phyloP scores from a whole-genome alignment of 148 eudicot genomes.

The Camellia japonica region DNA sequence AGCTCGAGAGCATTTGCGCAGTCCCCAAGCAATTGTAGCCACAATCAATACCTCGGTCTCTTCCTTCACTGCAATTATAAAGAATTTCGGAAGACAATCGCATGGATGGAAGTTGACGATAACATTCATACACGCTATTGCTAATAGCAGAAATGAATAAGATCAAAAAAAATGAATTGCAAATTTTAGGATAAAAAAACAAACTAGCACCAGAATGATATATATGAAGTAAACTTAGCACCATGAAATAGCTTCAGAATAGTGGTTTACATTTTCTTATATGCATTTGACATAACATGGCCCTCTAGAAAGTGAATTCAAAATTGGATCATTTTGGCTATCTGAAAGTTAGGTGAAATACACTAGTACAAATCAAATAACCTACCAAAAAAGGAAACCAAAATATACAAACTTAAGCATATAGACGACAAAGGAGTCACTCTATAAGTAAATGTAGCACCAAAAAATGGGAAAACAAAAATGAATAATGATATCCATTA shows the following conservation, averaged over 20 bases:
- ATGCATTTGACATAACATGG: background rate
- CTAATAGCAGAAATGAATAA: conserved; percentile 7
- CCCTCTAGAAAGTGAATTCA: background rate
- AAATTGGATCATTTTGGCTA: background rate
- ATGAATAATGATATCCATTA: background rate
- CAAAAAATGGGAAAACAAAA: background rate
- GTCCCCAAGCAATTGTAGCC: conserved; percentile 95
- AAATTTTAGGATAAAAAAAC: background rate
- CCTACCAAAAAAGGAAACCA: background rate
- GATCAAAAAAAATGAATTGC: conserved; percentile 2
- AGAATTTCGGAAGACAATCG: background rate
- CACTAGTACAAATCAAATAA: background rate
- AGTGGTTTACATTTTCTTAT: background rate
- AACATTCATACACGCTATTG: background rate
- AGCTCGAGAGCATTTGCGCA: conserved; percentile 89
- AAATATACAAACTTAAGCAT: background rate
- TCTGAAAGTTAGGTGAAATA: background rate
- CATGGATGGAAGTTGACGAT: background rate
- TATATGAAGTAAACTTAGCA: background rate
- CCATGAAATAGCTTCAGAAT: background rate
- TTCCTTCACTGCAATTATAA: conserved; percentile 61
- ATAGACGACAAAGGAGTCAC: background rate
- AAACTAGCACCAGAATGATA: too few relatives aligned
- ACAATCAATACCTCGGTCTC: conserved; percentile 89
- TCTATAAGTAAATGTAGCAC: background rate